Conservation (phyloP, 2,329 filamentous ascomycete species). For the Cytospora chrysosperma region DNA sequence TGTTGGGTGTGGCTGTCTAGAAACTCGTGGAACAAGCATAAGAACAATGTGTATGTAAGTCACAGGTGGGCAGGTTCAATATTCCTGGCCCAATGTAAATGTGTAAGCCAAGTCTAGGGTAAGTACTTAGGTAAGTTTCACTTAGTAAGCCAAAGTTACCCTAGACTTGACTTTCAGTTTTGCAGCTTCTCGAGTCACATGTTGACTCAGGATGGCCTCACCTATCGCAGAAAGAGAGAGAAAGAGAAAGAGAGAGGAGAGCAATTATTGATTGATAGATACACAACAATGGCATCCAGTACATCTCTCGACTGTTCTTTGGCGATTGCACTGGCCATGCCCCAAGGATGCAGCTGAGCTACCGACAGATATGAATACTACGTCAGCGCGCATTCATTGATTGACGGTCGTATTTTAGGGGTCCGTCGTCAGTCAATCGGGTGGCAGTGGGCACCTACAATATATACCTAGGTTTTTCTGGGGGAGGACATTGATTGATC, state of each 20-base stretch:
- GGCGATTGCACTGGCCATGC: neutral
- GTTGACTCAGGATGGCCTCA: neutral
- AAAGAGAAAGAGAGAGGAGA: too few relatives aligned
- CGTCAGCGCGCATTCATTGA: conserved; percentile 2
- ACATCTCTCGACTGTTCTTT: neutral
- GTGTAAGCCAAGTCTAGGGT: neutral
- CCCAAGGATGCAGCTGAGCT: too few relatives aligned
- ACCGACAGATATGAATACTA: too few relatives aligned
- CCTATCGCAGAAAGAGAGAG: neutral
- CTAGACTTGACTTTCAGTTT: neutral
- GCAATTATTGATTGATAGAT: neutral
- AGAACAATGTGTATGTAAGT: too few relatives aligned
- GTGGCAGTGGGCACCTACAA: neutral
- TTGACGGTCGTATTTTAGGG: neutral
- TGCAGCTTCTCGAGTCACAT: neutral
- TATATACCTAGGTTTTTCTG: too few relatives aligned
- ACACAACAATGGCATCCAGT: neutral
- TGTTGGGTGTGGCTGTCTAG: too few relatives aligned
- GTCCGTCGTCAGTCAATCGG: neutral
- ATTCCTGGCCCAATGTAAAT: neutral
- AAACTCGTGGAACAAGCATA: too few relatives aligned
- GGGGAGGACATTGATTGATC: neutral
- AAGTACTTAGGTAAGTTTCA: neutral
- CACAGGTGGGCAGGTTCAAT: neutral
- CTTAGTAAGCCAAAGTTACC: conserved; percentile 1